Base-by-base conservation (phyloP, 805 yeast genomes). In the Sugiyamaella floridensis region DNA sequence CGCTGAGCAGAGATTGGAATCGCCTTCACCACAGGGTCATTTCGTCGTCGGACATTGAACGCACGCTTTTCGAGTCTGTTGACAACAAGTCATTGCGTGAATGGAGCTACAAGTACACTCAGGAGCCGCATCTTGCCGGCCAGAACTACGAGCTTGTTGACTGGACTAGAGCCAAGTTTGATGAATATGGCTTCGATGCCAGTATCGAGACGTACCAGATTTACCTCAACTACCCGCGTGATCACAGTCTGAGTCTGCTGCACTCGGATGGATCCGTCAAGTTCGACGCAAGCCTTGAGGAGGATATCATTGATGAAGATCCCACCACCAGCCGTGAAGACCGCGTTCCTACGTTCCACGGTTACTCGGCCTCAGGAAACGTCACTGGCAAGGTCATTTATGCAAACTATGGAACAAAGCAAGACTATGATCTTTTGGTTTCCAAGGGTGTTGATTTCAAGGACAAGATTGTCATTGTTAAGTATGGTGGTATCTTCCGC, bases 1-100 rank as follows among this genome's bases (percentile, higher is more conserved):
- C 96, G 1, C 71, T 88, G 16, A 80, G 85, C 48, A 72, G 96
- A 58, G 97, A 90, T 67, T 80, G 86, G 61, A 76, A 92, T 60
- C 71, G 96, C 48, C 66, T 87, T 58, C 87, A 88, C 67, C 82
- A 83, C 32, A 76, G 81, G 37, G 76, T 72, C 50, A 64, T 87
- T 47, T 83, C 95, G 2, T 76, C 75, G 51, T 76, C 81, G 9
- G 97, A 89, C 57, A 75, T 85, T 29, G 82, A 85, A 58, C 73
- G 96, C 34, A 66, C 80, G 16, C 82, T 76, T 58, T 63, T 86
- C 48, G 70, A 69, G 19, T 60, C 71, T 2, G 61, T 79, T 43
- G 64, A 67, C 37, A 60, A 65, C 0, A 57, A 72, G 41, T 57
- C 65, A 28, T 68, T 75, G 4, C 73, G 77, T 0, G 70, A 78